These are phyloP conservation scores for Sambucus nigra DNA, from an alignment of 129 eudicot species.

Conservation along the genomic window DNA sequence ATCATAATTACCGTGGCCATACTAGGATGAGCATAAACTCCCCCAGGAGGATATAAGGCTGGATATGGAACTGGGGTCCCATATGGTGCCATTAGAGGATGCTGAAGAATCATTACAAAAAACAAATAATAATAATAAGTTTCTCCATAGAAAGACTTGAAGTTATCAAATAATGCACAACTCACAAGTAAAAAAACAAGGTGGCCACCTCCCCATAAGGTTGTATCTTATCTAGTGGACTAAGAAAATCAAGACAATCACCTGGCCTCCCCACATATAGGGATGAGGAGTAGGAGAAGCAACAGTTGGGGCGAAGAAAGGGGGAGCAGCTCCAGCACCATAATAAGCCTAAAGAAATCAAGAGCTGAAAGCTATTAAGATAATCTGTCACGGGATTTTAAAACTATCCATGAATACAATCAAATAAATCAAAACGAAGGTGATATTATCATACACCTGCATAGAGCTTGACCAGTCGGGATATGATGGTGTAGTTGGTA, in stretches of 20 bases:
- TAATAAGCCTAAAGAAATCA: slow-evolving; percentile 57
- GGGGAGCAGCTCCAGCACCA: slow-evolving; percentile 74
- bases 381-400: slow-evolving; percentile 8
- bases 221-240: too few species aligned
- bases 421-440: slow-evolving; percentile 9
- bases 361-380: not conserved
- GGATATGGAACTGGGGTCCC: slow-evolving; percentile 95
- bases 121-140: not conserved
- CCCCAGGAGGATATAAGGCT: slow-evolving; percentile 81
- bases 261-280: slow-evolving; percentile 93
- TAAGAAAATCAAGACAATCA: slow-evolving; percentile 14
- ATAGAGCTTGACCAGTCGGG: slow-evolving; percentile 80
- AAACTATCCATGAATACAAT: slow-evolving; percentile 2
- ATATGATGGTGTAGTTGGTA: slow-evolving; percentile 51
- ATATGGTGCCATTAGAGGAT: slow-evolving; percentile 84
- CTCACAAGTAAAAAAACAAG: not conserved
- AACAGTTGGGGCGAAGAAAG: slow-evolving; percentile 73
- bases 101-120: slow-evolving; percentile 36
- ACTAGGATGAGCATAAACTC: slow-evolving; percentile 86
- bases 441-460: slow-evolving; percentile 42
- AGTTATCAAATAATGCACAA: slow-evolving; percentile 1
- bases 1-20: slow-evolving; percentile 48
- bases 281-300: slow-evolving; percentile 91
- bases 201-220: too few species aligned
- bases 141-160: slow-evolving; percentile 10